A percentile compares a stretch with the other conserved stretches of the same genome.
phyloP scores from a whole-genome alignment of 805 yeast genomes.

The Nematodospora valgi region DNA sequence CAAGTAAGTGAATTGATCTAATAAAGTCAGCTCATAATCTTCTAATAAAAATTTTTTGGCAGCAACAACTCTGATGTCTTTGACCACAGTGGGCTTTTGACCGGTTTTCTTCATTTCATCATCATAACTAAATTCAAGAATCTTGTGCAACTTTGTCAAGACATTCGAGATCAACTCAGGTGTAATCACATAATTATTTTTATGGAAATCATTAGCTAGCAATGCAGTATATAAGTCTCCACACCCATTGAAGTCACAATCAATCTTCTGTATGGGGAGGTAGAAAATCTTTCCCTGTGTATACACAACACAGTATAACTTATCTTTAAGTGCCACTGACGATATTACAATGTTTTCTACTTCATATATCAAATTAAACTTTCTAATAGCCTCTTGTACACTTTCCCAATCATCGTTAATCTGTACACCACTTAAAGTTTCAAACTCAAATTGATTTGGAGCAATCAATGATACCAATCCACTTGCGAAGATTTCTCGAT shows the following conservation, averaged over 20 bases:
- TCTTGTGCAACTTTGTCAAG: slow-evolving; percentile 23
- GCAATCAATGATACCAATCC: slow-evolving; percentile 52
- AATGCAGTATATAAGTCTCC: slow-evolving; percentile 72
- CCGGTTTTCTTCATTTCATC: slow-evolving; percentile 14
- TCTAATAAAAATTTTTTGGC: slow-evolving; percentile 28
- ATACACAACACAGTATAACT: slow-evolving; percentile 42
- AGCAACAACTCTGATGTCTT: slow-evolving; percentile 33
- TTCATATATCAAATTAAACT: slow-evolving; percentile 41
- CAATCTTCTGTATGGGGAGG: slow-evolving; percentile 45
- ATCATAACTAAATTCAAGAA: slow-evolving; percentile 26
- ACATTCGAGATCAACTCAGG: slow-evolving; percentile 25
- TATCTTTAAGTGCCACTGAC: slow-evolving; percentile 42
- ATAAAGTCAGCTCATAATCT: slow-evolving; percentile 11
- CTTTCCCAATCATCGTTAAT: slow-evolving; percentile 32
- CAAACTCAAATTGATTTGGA: slow-evolving; percentile 77
- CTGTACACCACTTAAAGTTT: slow-evolving; percentile 47
- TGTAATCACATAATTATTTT: slow-evolving; percentile 18
- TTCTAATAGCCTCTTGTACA: slow-evolving; percentile 34
- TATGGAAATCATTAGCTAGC: slow-evolving; percentile 47
- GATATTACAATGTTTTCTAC: slow-evolving; percentile 58
- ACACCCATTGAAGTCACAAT: slow-evolving; percentile 67
- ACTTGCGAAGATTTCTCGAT: slow-evolving; percentile 42
- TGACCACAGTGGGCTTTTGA: slow-evolving; percentile 17
- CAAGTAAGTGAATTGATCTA: no score
- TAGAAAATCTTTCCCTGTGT: slow-evolving; percentile 20